Base-by-base conservation (phyloP, 352 stramenopile genomes). In the Pythium grandisporangium region DNA sequence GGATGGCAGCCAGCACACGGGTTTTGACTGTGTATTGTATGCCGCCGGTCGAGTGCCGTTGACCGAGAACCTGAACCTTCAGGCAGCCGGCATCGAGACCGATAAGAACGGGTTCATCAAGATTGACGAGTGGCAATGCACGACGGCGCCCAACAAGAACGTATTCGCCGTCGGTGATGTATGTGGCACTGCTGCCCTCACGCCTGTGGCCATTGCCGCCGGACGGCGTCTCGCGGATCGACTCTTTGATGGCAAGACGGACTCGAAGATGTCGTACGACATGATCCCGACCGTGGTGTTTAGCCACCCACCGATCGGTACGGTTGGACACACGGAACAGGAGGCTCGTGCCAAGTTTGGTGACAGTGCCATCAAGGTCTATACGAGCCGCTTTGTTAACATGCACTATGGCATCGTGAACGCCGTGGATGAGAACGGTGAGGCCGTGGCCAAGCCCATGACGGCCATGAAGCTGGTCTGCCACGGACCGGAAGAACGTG, bases 281-380 rank as follows among this genome's bases (percentile, higher is more conserved):
- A 70, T 88, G 39, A 92, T 98, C 19, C 89, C 95, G 5, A 98
- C 91, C 0, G 92, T 98, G 29, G 86, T 98, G 17, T 98, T 98
- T 68, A 96, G 83, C 23, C 92, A 98, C 66, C 93, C 93, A 30
- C 84, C 89, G 26, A 97, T 98, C 59, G 95, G 87, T n/a, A 97
- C 89, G 2, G 79, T 94, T 55, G 95, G 93, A 2, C 55, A 97
- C 23, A 97, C 93, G 1, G 92, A 98, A 61, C 30, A 55, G n/a
- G 48, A 97, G 37, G 95, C 93, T 20, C 69, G 83, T 12, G 59
- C 48, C 36, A 78, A 96, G 54, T 97, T 96, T 49, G 91, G 88
- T 5, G 48, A 80, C 30, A 76, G 92, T 13, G 70, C 96, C 34
- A 59, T 98, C 45, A 97, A 95, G 61, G 73, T 96, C 5, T 98